Percentiles rank a stretch among this genome's conserved stretches.
Evolutionary conservation across 208 protist genomes (phyloP).

Genomic region (Leishmania gerbilli): DNA sequence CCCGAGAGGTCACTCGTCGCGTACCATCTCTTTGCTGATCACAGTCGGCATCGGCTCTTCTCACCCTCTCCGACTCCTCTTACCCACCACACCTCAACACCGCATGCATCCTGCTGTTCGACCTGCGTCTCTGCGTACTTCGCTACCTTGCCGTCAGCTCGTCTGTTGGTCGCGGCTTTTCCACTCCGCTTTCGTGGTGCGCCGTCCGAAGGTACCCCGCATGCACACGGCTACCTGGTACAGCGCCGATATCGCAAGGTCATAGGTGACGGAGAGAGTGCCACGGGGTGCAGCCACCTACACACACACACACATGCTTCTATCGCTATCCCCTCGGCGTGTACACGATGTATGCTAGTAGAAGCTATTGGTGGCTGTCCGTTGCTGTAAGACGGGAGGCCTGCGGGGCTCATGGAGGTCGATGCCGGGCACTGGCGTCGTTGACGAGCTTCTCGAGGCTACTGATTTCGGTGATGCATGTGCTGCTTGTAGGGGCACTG

Average conservation of each 20-base stretch:
- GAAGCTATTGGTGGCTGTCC: not conserved
- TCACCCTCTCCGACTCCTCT: not conserved
- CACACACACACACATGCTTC: not conserved
- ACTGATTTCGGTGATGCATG: not conserved
- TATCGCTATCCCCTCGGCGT: not conserved
- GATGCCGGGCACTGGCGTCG: not conserved
- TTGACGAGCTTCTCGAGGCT: not conserved
- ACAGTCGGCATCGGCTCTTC: not conserved
- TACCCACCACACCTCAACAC: not conserved
- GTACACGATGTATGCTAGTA: not conserved
- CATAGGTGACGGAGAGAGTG: not conserved
- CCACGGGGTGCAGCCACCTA: not conserved
- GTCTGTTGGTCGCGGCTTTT: not conserved
- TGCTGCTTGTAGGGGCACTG: not conserved
- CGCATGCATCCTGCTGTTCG: not conserved
- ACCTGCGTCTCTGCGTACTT: not conserved
- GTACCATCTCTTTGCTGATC: not conserved
- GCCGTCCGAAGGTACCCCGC: too few relatives aligned
- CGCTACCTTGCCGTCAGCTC: not conserved
- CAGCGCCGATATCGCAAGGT: not conserved
- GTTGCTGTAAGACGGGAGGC: not conserved
- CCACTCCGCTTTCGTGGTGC: not conserved
- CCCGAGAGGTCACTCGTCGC: not conserved
- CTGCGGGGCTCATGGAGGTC: not conserved
- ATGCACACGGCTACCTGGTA: not conserved